phyloP scores from a whole-genome alignment of 2,329 filamentous ascomycete genomes.

The Epichloe gansuensis region DNA sequence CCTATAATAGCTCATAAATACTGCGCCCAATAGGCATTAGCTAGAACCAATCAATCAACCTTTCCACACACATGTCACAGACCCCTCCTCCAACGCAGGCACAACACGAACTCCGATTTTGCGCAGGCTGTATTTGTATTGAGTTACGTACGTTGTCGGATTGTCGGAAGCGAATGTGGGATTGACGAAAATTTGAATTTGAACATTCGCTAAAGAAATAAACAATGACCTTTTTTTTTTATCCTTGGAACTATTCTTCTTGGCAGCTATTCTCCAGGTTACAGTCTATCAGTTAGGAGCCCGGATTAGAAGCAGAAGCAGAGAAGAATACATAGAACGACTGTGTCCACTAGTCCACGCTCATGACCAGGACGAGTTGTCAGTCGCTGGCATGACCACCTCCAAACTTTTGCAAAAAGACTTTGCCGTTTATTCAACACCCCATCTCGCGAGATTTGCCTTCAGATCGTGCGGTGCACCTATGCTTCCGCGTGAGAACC shows the following conservation, averaged over 20 bases:
- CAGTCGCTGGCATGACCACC: not conserved
- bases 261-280: not conserved
- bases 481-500: slow-evolving; percentile 5
- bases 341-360: not conserved
- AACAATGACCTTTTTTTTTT: not conserved
- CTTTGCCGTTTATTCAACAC: slow-evolving; percentile 1
- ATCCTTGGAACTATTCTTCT: not conserved
- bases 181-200: too few species aligned
- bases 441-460: slow-evolving; percentile 4
- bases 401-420: not conserved
- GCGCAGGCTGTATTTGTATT: too few species aligned
- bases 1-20: too few species aligned
- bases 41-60: too few species aligned
- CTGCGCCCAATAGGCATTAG: too few species aligned
- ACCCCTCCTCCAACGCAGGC: too few species aligned
- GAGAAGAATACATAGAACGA: not conserved
- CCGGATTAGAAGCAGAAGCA: not conserved
- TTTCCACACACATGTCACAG: too few species aligned
- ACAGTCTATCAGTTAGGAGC: not conserved
- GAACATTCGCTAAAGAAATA: not conserved
- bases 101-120: too few species aligned
- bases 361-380: not conserved
- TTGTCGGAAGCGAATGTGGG: too few species aligned
- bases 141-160: too few species aligned
- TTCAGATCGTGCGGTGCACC: slow-evolving; percentile 3